Evolutionary conservation across 768 basidiomycete species (phyloP).

Genomic region (Trametes cingulata): DNA sequence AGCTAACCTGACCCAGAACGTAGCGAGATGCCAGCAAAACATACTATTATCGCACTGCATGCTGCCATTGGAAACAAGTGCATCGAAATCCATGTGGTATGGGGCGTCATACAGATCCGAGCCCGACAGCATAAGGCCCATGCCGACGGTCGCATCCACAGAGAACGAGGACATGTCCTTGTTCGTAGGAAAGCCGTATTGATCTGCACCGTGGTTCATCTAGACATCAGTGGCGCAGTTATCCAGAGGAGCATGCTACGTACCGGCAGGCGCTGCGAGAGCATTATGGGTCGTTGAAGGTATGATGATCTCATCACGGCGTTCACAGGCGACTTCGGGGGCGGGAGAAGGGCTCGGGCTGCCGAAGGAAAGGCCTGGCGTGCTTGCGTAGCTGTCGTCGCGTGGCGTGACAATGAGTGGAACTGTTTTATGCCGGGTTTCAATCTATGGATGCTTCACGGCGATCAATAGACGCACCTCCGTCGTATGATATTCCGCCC

Average conservation of each 20-base stretch:
- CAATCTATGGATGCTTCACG: not conserved
- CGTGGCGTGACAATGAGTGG: not conserved
- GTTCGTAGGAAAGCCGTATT: not conserved
- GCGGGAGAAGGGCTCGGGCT: constrained; percentile 12
- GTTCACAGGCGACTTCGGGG: not conserved
- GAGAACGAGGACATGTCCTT: not conserved
- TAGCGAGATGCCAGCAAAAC: not conserved
- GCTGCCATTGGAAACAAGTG: not conserved
- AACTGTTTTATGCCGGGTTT: not conserved
- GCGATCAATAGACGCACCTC: not conserved
- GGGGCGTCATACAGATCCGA: not conserved
- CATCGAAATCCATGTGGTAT: not conserved
- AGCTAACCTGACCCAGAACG: no score
- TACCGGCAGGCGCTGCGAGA: no score
- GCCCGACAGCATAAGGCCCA: not conserved
- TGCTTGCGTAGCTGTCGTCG: constrained; percentile 3
- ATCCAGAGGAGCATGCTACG: no score
- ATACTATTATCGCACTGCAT: not conserved
- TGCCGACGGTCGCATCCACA: not conserved
- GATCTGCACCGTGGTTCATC: not conserved
- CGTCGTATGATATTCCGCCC: not conserved
- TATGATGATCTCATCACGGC: no score
- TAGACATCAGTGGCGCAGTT: not conserved
- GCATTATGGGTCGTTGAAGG: no score
- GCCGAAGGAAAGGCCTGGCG: constrained; percentile 3